Conservation (phyloP, 495 filamentous ascomycete species). For the Tuber melanosporum region DNA sequence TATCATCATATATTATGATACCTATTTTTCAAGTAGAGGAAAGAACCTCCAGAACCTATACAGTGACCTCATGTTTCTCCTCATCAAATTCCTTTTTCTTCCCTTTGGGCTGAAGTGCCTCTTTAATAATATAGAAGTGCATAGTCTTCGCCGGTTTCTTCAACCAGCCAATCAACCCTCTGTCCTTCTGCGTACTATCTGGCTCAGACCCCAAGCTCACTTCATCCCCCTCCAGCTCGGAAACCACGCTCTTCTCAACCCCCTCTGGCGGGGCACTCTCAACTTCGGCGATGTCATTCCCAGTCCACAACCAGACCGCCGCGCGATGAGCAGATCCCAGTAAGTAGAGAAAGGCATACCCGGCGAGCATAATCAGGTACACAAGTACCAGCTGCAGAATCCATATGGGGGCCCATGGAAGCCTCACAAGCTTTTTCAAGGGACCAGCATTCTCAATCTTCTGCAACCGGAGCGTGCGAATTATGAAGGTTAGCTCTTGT, state of each 20-base stretch:
- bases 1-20: too few relatives aligned
- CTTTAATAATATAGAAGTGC: background rate
- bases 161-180: background rate
- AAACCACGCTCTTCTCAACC: too few relatives aligned
- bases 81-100: too few relatives aligned
- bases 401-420: background rate
- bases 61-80: too few relatives aligned
- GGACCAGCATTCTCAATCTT: background rate
- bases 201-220: background rate
- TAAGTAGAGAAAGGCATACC: background rate
- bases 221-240: background rate
- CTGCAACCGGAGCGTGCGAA: background rate
- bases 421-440: background rate
- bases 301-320: background rate
- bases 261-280: background rate
- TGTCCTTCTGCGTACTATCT: background rate
- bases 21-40: too few relatives aligned
- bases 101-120: background rate
- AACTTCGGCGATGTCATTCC: background rate
- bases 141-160: background rate
- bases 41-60: too few relatives aligned
- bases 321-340: background rate
- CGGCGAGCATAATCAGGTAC: background rate
- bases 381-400: background rate
- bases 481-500: slow-evolving; percentile 1